Evolutionary conservation across 306 rosid species (phyloP), one percentile per base, ranked within the genome.

Genomic region (Delonix regia): DNA sequence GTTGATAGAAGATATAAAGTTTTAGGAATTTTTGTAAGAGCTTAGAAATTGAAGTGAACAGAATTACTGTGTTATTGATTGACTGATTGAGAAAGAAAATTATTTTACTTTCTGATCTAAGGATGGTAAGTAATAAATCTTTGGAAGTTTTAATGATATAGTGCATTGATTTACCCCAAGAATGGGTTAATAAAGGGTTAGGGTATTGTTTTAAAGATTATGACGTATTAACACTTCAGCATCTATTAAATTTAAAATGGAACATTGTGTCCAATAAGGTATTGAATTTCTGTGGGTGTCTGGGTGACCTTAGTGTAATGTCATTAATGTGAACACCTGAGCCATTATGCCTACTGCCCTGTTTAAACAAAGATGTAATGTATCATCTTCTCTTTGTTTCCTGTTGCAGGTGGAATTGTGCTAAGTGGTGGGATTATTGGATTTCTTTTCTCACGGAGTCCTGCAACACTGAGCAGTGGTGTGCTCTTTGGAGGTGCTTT

Each of bases 401-500:
- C 56, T 68, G 71, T 71, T 56, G 48, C 76, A 92, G 96, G 97
- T 78, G 99, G 97, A 42, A 55, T 90, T 72, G 95, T 94, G 85
- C 78, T 90, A 71, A 80, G 95, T 41, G 95, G 97, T 25, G 97
- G 95, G 28, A 82, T 94, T 49, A 36, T 90, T 77, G 93, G 95
- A 45, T 90, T 88, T 71, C 80, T 90, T 52, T 87, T 90, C 53
- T 83, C 97, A 10, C 79, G 97, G 85, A 94, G 86, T 80, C 88
- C 90, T 44, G 86, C 87, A 65, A 84, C 93, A 53, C 83, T 94
- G 68, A 78, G 76, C 78, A 71, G 82, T 21, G 92, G 96, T 66
- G 83, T 94, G 80, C 80, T 94, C 57, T 86, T 73, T 65, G 99
- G 98, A 33, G 99, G 94, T 56, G 93, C 97, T 73, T 89, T 95